Percentiles rank a stretch among this genome's conserved stretches.
phyloP scores from a whole-genome alignment of 1,139 yeast genomes.

The Debaryomyces sp. region DNA sequence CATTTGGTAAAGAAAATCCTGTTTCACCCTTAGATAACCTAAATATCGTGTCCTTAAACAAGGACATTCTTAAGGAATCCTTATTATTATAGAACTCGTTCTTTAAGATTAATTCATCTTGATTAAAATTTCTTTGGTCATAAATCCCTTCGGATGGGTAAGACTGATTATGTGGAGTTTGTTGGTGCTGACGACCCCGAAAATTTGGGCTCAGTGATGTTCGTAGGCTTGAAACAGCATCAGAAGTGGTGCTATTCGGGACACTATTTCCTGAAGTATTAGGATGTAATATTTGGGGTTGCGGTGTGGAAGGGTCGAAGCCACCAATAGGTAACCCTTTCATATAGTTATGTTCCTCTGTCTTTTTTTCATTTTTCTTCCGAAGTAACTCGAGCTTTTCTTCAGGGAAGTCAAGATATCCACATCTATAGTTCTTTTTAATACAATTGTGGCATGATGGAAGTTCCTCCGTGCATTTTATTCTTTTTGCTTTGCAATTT shows the following conservation, averaged over 20 bases:
- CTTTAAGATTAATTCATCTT: background rate
- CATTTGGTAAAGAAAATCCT: background rate
- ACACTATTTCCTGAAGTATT: background rate
- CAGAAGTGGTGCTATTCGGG: background rate
- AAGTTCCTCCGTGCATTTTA: slow-evolving; percentile 48
- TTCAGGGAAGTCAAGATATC: slow-evolving; percentile 44
- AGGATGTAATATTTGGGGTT: background rate
- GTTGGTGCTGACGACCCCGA: background rate
- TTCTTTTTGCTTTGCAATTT: slow-evolving; percentile 46
- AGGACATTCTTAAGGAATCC: slow-evolving; percentile 21
- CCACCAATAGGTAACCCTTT: background rate
- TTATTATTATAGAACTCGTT: slow-evolving; percentile 15
- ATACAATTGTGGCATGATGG: slow-evolving; percentile 46
- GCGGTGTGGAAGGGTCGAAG: background rate
- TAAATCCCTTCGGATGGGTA: background rate
- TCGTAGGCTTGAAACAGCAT: background rate
- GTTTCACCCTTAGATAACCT: slow-evolving; percentile 3
- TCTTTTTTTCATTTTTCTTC: slow-evolving; percentile 33
- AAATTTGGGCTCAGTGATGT: background rate
- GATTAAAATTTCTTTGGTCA: background rate
- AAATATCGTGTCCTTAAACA: slow-evolving; percentile 21
- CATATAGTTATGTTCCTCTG: slow-evolving; percentile 6
- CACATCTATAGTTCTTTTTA: slow-evolving; percentile 43
- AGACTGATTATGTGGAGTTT: background rate
- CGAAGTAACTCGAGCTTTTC: slow-evolving; percentile 39